Evolutionary conservation across 2,329 filamentous ascomycete species (phyloP).

Genomic region (Epichloe sylvatica): DNA sequence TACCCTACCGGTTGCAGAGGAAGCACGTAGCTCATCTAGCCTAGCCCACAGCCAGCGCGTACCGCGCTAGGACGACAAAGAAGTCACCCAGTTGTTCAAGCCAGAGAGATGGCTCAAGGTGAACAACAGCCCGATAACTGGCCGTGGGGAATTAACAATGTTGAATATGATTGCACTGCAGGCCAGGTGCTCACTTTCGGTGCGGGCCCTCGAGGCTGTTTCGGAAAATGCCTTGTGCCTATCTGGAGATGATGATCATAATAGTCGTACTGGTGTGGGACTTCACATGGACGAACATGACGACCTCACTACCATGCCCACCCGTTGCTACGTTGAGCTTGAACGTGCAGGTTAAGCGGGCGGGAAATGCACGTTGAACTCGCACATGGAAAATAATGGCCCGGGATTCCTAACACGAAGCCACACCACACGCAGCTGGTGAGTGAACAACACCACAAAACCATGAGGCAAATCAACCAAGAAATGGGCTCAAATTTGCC

Average conservation of each 20-base stretch:
- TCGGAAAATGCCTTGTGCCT: slow-evolving; percentile 14
- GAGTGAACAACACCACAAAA: background rate
- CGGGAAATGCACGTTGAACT: too few relatives aligned
- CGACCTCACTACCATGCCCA: background rate
- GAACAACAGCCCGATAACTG: background rate
- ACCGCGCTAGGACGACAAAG: slow-evolving; percentile 14
- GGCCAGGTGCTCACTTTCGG: slow-evolving; percentile 12
- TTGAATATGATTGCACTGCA: background rate
- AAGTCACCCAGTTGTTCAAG: slow-evolving; percentile 16
- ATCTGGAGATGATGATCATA: slow-evolving; percentile 16
- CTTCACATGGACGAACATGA: slow-evolving; percentile 5
- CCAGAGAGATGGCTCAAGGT: slow-evolving; percentile 24
- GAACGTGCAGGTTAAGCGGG: background rate
- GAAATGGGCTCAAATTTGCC: background rate
- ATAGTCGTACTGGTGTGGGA: slow-evolving; percentile 15
- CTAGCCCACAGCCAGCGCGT: slow-evolving; percentile 7
- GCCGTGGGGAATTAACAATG: background rate
- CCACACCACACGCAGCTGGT: background rate
- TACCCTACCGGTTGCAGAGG: background rate
- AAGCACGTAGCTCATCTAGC: slow-evolving; percentile 11
- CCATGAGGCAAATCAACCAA: background rate
- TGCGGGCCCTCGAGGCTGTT: slow-evolving; percentile 14
- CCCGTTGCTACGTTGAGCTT: background rate
- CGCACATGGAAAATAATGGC: too few relatives aligned
- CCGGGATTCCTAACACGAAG: too few relatives aligned